A percentile compares a stretch with the other conserved stretches of the same genome.
Evolutionary conservation across 225 moss, liverwort and hornwort species (phyloP).

Genomic region (Anthoceros angustus): DNA sequence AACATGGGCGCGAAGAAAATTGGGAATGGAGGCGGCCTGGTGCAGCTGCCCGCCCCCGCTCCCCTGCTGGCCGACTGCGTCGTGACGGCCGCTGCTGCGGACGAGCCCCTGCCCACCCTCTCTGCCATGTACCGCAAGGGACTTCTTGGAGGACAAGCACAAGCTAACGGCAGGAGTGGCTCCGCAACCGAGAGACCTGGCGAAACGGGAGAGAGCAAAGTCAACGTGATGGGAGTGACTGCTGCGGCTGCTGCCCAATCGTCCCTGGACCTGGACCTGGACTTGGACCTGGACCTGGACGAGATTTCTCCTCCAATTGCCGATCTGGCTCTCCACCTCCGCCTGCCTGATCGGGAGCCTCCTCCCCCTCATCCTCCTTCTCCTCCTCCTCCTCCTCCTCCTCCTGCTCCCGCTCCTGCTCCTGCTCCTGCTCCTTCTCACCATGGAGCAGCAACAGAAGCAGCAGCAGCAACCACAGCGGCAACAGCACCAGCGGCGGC

Average conservation of each 20-base stretch:
- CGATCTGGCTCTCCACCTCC: too few species aligned
- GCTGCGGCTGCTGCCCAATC: neutral
- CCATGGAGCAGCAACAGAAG: too few species aligned
- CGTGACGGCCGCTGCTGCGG: neutral
- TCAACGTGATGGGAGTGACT: neutral
- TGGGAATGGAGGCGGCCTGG: neutral
- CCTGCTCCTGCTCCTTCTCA: too few species aligned
- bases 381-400: too few species aligned
- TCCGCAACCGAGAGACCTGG: neutral
- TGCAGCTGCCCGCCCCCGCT: neutral
- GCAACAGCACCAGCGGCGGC: too few species aligned
- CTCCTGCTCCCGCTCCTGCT: too few species aligned
- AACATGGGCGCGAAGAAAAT: neutral
- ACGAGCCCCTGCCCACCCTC: neutral
- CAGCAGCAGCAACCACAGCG: too few species aligned
- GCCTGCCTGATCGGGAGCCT: too few species aligned
- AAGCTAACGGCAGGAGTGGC: neutral
- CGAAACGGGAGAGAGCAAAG: constrained; percentile 6
- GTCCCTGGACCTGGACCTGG: neutral
- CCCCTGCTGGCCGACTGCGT: neutral
- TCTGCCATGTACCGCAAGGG: neutral
- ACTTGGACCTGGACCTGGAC: too few species aligned
- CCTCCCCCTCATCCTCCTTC: too few species aligned
- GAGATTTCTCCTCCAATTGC: too few species aligned
- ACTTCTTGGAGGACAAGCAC: neutral